phyloP scores from a whole-genome alignment of 768 basidiomycete species.

The Phlegmacium glaucopus region DNA sequence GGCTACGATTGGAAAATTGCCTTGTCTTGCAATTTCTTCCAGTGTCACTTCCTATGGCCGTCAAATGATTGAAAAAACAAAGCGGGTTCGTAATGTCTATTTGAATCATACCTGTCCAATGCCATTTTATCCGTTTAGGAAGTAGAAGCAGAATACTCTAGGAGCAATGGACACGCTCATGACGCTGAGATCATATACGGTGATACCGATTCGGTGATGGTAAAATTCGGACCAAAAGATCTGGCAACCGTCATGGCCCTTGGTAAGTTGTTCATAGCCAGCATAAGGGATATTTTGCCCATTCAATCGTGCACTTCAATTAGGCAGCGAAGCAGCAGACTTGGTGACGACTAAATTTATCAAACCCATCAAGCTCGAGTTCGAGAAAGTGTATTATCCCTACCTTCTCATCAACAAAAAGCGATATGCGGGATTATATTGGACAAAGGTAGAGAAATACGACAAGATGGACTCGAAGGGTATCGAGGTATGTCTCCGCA shows the following conservation, averaged over 20 bases:
- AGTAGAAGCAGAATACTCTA: constrained; percentile 85
- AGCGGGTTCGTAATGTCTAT: constrained; percentile 51
- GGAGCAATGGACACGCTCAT: constrained; percentile 80
- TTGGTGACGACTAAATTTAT: constrained; percentile 89
- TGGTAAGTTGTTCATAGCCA: constrained; percentile 44
- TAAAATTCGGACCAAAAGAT: constrained; percentile 90
- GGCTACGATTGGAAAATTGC: constrained; percentile 94
- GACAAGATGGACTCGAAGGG: constrained; percentile 99
- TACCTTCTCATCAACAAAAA: constrained; percentile 99
- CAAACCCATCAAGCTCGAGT: constrained; percentile 97
- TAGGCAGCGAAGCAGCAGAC: constrained; percentile 90
- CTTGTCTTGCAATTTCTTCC: constrained; percentile 94
- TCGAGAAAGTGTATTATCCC: constrained; percentile 99
- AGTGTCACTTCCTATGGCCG: constrained; percentile 95
- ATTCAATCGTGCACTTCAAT: constrained; percentile 1
- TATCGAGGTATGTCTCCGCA: constrained; percentile 70
- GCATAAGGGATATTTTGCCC: neutral
- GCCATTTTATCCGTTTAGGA: constrained; percentile 42
- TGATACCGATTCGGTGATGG: constrained; percentile 99
- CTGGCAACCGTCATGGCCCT: constrained; percentile 85
- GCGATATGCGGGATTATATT: constrained; percentile 96
- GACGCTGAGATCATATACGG: constrained; percentile 97
- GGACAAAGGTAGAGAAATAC: constrained; percentile 93
- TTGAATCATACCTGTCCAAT: neutral
- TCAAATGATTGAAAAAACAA: constrained; percentile 98